Evolutionary conservation across 2,329 filamentous ascomycete species (phyloP).

Genomic region (Pseudocercospora ulei): DNA sequence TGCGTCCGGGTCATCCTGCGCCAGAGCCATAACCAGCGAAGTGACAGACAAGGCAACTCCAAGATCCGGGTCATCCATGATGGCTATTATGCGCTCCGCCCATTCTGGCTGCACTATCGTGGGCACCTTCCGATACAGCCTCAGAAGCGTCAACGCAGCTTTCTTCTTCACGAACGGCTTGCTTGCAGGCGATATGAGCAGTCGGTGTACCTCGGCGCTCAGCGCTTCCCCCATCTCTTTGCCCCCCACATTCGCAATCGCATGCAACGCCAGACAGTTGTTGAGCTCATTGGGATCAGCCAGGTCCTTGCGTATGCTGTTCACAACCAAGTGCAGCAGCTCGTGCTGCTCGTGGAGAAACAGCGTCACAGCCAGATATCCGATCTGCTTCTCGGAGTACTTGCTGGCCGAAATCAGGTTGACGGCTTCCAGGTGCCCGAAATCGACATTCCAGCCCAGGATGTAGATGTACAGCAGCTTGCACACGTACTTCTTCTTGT

Average conservation of each 20-base stretch:
- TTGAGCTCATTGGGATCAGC: slow-evolving; percentile 93
- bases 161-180: slow-evolving; percentile 99
- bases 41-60: slow-evolving; percentile 92
- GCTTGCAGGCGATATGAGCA: slow-evolving; percentile 86
- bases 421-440: slow-evolving; percentile 94
- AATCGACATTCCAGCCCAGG: slow-evolving; percentile 96
- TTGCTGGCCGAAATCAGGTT: slow-evolving; percentile 94
- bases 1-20: slow-evolving; percentile 86
- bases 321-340: slow-evolving; percentile 88
- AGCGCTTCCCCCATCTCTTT: slow-evolving; percentile 95
- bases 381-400: slow-evolving; percentile 99
- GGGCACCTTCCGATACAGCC: slow-evolving; percentile 87
- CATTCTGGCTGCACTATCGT: slow-evolving; percentile 92
- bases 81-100: slow-evolving; percentile 94
- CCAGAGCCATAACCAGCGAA: slow-evolving; percentile 85
- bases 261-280: slow-evolving; percentile 92
- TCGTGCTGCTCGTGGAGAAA: slow-evolving; percentile 97
- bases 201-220: slow-evolving; percentile 79
- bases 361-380: slow-evolving; percentile 91
- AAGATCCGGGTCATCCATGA: slow-evolving; percentile 94
- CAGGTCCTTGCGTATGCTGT: slow-evolving; percentile 94
- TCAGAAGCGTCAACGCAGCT: slow-evolving; percentile 82
- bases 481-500: slow-evolving; percentile 99
- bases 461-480: slow-evolving; percentile 99
- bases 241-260: slow-evolving; percentile 93